Base-by-base conservation (phyloP, 495 filamentous ascomycete species). In the Penicillium taxi region DNA sequence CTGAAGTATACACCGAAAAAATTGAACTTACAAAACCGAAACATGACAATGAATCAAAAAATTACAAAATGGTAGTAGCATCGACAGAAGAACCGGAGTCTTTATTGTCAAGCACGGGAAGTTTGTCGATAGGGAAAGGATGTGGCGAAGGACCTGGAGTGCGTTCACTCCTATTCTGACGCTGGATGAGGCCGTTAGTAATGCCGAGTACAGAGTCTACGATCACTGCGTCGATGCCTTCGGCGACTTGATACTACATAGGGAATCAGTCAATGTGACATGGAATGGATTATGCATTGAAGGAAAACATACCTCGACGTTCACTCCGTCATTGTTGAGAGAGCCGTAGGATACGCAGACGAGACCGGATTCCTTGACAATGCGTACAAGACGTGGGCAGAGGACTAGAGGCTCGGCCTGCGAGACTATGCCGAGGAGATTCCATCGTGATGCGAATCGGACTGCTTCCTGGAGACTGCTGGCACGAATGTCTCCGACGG, bases 181-280 rank as follows among this genome's bases (percentile, higher is more conserved):
- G 53, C 45, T 68, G 56, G 7, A 77, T 84, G 32, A 84, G 67
- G 1, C 80, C 81, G 48, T 84, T 80, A 13, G 81, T 72, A 37
- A 95, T 90, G 14, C 81, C 80, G 9, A 96, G 69, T 7, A 96
- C 90, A 26, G 75, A 86, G 53, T 96, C 90, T 25, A 96, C 91
- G 53, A 96, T 96, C 16, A 96, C 88, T 5, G 90, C 90, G 61
- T 96, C 90, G 34, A 98, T 93, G 29, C 91, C 91, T 58, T 95
- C 85, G 15, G 86, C 80, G 11, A 93, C 88, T 80, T 98, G 91
- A 42, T 81, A 66, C 82, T 88, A 51, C 4, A 4, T n/a, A 29
- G 26, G 25, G 11, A 0, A 12, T 23, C 31, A 12, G 21, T 47
- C 15, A 36, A 22, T 8, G n/a, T 26, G 9, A 18, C 6, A n/a